These are phyloP conservation scores for Trametes polyzona DNA, from an alignment of 1,284 basidiomycete genomes.

Conservation along the genomic window DNA sequence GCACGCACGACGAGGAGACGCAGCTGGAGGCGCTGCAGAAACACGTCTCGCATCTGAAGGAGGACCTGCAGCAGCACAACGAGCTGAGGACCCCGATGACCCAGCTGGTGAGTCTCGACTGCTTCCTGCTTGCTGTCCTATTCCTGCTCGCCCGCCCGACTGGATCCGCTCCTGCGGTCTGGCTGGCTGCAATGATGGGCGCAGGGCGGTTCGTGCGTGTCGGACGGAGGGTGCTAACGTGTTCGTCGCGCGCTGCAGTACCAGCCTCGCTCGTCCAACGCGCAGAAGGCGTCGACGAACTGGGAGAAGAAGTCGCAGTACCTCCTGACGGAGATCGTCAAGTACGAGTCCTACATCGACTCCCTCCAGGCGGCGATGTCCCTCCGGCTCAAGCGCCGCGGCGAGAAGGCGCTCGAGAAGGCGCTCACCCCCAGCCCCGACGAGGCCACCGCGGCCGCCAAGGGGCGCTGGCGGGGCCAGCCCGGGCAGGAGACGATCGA, in stretches of 20 bases:
- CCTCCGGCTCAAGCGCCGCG: slow-evolving; percentile 82
- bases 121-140: too few relatives aligned
- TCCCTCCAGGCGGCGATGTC: slow-evolving; percentile 82
- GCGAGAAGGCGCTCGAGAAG: slow-evolving; percentile 83
- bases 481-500: slow-evolving; percentile 51
- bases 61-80: slow-evolving; percentile 84
- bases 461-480: slow-evolving; percentile 53
- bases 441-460: slow-evolving; percentile 39
- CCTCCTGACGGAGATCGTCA: slow-evolving; percentile 89
- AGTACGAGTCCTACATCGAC: slow-evolving; percentile 96
- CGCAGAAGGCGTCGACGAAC: slow-evolving; percentile 80
- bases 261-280: slow-evolving; percentile 74
- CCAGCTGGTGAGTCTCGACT: slow-evolving; percentile 59
- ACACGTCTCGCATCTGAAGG: slow-evolving; percentile 78
- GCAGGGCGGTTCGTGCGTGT: slow-evolving; percentile 1
- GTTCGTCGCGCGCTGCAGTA: slow-evolving; percentile 60
- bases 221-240: slow-evolving; percentile 8
- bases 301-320: slow-evolving; percentile 94
- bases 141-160: too few relatives aligned
- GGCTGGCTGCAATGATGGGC: too few relatives aligned
- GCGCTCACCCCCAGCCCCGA: slow-evolving; percentile 53
- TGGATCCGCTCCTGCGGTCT: slow-evolving; percentile 14
- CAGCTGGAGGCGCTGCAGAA: slow-evolving; percentile 87
- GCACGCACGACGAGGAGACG: slow-evolving; percentile 87
- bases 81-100: slow-evolving; percentile 85